Evolutionary conservation across 2,329 filamentous ascomycete species (phyloP).

Genomic region (Ophiostoma ips): DNA sequence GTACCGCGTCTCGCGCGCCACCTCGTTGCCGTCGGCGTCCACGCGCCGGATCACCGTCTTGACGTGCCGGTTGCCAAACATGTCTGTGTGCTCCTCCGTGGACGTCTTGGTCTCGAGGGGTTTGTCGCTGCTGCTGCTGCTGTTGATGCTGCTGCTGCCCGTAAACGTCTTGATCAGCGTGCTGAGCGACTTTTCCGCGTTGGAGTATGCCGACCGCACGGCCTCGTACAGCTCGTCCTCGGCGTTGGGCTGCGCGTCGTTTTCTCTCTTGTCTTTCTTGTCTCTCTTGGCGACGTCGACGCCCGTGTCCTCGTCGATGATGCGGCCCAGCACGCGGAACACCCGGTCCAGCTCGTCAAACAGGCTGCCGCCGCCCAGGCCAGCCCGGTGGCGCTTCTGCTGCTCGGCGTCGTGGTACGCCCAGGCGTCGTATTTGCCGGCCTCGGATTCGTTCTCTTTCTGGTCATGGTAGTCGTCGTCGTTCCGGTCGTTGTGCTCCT

Average conservation of each 20-base stretch:
- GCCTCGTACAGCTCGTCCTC: slow-evolving; percentile 29
- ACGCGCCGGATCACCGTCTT: slow-evolving; percentile 27
- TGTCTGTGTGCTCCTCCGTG: slow-evolving; percentile 29
- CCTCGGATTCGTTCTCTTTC: neutral
- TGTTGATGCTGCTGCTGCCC: slow-evolving; percentile 7
- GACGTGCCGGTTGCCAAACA: slow-evolving; percentile 28
- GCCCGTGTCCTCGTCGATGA: slow-evolving; percentile 12
- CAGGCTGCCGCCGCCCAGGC: slow-evolving; percentile 6
- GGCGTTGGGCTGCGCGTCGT: slow-evolving; percentile 17
- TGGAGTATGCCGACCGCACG: slow-evolving; percentile 24
- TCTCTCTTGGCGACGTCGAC: neutral
- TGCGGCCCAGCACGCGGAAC: slow-evolving; percentile 12
- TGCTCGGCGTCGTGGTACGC: neutral
- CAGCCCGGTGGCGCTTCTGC: neutral
- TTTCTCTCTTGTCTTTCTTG: slow-evolving; percentile 16
- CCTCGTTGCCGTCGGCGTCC: slow-evolving; percentile 28
- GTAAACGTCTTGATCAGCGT: slow-evolving; percentile 25
- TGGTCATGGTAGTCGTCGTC: neutral
- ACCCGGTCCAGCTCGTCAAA: slow-evolving; percentile 15
- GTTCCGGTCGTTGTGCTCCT: neutral
- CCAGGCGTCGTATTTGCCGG: neutral
- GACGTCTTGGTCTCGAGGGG: slow-evolving; percentile 19
- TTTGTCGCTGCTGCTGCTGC: slow-evolving; percentile 6
- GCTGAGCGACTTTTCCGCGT: slow-evolving; percentile 27
- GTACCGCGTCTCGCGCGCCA: slow-evolving; percentile 23